Conservation (phyloP, 1,284 basidiomycete genomes). For the Austropuccinia psidii region DNA sequence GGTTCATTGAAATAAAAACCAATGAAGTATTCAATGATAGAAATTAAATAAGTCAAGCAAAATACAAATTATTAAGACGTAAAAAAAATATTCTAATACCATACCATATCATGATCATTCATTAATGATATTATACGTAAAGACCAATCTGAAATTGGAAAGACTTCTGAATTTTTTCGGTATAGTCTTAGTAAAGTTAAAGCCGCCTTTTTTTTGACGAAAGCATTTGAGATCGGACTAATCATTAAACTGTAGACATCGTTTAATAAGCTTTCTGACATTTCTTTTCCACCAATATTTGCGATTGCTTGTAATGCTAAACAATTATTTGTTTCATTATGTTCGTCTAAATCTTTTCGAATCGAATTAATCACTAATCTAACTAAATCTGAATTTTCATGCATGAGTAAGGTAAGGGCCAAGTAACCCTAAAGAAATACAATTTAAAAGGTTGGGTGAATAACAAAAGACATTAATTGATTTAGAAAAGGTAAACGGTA, state of each 20-base stretch:
- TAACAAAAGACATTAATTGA: constrained; percentile 8
- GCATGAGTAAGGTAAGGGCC: constrained; percentile 92
- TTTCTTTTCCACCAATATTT: constrained; percentile 93
- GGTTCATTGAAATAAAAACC: constrained; percentile 9
- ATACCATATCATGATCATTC: constrained; percentile 79
- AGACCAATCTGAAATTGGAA: constrained; percentile 91
- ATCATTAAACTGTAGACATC: constrained; percentile 92
- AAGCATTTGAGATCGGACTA: constrained; percentile 89
- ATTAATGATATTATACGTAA: constrained; percentile 86
- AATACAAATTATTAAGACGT: neutral
- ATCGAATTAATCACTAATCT: constrained; percentile 96
- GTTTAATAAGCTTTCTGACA: constrained; percentile 88
- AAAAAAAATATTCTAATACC: constrained; percentile 21
- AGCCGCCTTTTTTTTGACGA: constrained; percentile 98
- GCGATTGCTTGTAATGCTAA: constrained; percentile 96
- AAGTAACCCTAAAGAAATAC: constrained; percentile 68
- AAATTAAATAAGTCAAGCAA: constrained; percentile 36
- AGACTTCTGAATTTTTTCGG: constrained; percentile 88
- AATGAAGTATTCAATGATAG: neutral
- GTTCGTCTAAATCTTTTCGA: constrained; percentile 89
- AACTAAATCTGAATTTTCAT: constrained; percentile 94
- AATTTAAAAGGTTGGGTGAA: neutral
- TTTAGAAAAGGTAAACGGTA: neutral
- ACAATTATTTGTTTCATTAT: constrained; percentile 91
- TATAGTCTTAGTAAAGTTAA: constrained; percentile 85